Conservation (phyloP, 2,329 filamentous ascomycete species). For the Parastagonospora avenae region DNA sequence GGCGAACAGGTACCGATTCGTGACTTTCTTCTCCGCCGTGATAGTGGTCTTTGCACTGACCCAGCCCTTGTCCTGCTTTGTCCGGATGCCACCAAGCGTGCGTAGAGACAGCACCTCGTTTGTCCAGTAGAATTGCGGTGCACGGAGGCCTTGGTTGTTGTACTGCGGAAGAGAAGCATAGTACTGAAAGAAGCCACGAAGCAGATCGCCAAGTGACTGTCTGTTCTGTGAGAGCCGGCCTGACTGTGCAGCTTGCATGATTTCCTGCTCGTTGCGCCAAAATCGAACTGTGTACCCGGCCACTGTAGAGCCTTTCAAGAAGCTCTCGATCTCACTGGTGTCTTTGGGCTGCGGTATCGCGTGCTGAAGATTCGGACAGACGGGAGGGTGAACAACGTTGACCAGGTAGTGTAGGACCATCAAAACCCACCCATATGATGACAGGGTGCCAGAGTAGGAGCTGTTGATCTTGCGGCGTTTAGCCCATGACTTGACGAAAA, state of each 20-base stretch:
- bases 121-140: constrained; percentile 77
- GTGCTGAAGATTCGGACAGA: constrained; percentile 81
- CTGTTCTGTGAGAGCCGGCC: constrained; percentile 70
- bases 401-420: constrained; percentile 93
- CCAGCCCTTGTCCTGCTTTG: constrained; percentile 83
- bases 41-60: constrained; percentile 75
- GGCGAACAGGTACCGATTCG: constrained; percentile 81
- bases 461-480: constrained; percentile 85
- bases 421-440: constrained; percentile 87
- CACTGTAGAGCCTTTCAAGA: constrained; percentile 53
- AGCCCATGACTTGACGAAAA: constrained; percentile 92
- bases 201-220: constrained; percentile 71
- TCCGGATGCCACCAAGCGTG: constrained; percentile 69
- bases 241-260: constrained; percentile 62
- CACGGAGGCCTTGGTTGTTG: constrained; percentile 23
- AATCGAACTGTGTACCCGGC: constrained; percentile 76
- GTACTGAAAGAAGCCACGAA: constrained; percentile 88
- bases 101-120: constrained; percentile 79
- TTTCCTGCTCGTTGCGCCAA: constrained; percentile 75
- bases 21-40: constrained; percentile 69
- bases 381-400: constrained; percentile 78
- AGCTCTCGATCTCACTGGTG: constrained; percentile 35
- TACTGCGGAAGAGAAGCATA: constrained; percentile 64
- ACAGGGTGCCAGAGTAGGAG: constrained; percentile 82
- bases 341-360: constrained; percentile 43